phyloP scores from a whole-genome alignment of 2,329 filamentous ascomycete species.

The Orbilia quercus region DNA sequence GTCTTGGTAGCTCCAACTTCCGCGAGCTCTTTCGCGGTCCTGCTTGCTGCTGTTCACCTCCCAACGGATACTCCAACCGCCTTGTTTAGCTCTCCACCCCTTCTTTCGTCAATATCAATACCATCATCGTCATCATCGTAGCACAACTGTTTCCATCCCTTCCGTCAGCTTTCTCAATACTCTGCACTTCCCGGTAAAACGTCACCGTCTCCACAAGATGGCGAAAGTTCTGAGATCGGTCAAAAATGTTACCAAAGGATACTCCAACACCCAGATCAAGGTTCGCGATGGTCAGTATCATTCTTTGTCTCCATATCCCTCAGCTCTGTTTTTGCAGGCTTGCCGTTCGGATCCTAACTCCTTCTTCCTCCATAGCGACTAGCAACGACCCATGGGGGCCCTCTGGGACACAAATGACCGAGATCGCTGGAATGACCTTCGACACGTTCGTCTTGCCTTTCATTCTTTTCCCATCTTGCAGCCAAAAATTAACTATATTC shows the following conservation, averaged over 20 bases:
- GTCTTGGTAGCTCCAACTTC: conserved; percentile 43
- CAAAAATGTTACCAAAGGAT: conserved; percentile 99
- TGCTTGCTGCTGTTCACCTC: conserved; percentile 20
- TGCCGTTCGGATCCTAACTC: conserved; percentile 60
- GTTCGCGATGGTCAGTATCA: conserved; percentile 85
- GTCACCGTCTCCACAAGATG: conserved; percentile 68
- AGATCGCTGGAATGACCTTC: conserved; percentile 97
- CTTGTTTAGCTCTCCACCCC: conserved; percentile 5
- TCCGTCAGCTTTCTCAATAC: conserved; percentile 18
- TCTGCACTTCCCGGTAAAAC: conserved; percentile 37
- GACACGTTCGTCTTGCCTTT: conserved; percentile 78
- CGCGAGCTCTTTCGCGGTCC: conserved; percentile 31
- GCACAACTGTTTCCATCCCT: conserved; percentile 1
- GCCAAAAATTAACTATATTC: no score
- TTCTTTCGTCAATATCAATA: background rate
- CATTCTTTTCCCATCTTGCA: conserved; percentile 2
- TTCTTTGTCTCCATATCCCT: background rate
- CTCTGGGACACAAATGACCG: conserved; percentile 96
- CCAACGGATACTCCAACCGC: conserved; percentile 13
- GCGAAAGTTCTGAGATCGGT: conserved; percentile 97
- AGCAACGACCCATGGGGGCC: conserved; percentile 99
- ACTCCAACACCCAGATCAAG: conserved; percentile 95
- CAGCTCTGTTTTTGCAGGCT: background rate
- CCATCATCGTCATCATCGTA: background rate
- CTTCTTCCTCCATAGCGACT: conserved; percentile 74